Evolutionary conservation across 1,284 basidiomycete species (phyloP).

Genomic region (Bondarzewia mesenterica): DNA sequence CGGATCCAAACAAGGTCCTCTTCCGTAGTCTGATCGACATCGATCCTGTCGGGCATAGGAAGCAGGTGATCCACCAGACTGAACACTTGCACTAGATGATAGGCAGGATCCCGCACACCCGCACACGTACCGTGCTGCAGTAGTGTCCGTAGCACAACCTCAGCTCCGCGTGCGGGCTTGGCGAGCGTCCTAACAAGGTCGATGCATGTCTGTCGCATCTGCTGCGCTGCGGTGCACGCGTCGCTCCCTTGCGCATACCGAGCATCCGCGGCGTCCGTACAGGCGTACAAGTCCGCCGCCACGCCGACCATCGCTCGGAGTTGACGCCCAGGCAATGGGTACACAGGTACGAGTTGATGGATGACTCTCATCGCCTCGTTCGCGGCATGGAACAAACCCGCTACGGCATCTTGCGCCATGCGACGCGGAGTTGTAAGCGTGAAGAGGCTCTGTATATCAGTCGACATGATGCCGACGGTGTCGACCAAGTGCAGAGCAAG

Average conservation of each 20-base stretch:
- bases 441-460: conserved; percentile 48
- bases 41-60: conserved; percentile 24
- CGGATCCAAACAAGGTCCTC: conserved; percentile 38
- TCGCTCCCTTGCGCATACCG: conserved; percentile 31
- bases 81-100: conserved; percentile 47
- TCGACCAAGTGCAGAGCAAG: conserved; percentile 48
- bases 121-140: conserved; percentile 36
- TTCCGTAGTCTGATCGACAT: conserved; percentile 17
- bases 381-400: conserved; percentile 45
- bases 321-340: conserved; percentile 41
- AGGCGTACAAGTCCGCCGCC: conserved; percentile 48
- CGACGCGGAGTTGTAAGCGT: conserved; percentile 25
- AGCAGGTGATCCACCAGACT: conserved; percentile 49
- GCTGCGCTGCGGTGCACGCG: conserved; percentile 33
- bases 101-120: conserved; percentile 41
- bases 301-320: conserved; percentile 34
- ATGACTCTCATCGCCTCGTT: conserved; percentile 48
- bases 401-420: conserved; percentile 29
- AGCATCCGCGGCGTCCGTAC: conserved; percentile 39
- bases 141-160: conserved; percentile 44
- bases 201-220: conserved; percentile 40
- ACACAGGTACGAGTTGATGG: conserved; percentile 33
- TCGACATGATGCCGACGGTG: conserved; percentile 35
- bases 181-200: conserved; percentile 38
- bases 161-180: conserved; percentile 26